A percentile compares a stretch with the other conserved stretches of the same genome.
Conservation (phyloP, 106 monocot genomes). For the Dendrobium nobile region DNA sequence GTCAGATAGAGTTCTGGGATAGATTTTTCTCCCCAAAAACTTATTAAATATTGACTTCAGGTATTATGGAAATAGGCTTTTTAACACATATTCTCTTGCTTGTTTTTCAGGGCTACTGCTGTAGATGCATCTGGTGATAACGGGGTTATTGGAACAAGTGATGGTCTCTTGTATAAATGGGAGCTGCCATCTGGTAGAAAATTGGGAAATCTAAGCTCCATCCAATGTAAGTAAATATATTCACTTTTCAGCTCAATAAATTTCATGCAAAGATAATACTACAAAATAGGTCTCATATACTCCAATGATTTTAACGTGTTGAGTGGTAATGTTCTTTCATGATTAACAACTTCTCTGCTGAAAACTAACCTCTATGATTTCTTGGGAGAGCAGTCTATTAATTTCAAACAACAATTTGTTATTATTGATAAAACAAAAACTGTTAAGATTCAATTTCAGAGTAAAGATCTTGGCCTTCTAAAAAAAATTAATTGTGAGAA, state of each 20-base stretch:
- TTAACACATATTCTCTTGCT: not conserved
- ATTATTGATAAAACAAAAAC: not conserved
- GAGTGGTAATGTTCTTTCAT: not conserved
- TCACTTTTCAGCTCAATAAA: slow-evolving; percentile 1
- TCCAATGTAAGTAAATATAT: slow-evolving; percentile 38
- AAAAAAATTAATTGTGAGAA: not conserved
- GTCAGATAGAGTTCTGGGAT: not conserved
- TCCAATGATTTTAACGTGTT: not conserved
- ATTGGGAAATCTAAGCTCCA: slow-evolving; percentile 22
- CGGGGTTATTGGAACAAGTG: slow-evolving; percentile 48
- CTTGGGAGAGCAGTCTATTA: not conserved
- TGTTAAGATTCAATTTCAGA: not conserved
- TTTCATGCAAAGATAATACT: not conserved
- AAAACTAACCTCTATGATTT: not conserved
- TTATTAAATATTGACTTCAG: not conserved
- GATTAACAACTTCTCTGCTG: not conserved
- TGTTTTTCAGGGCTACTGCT: slow-evolving; percentile 42
- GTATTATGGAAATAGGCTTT: not conserved
- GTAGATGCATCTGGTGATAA: slow-evolving; percentile 22
- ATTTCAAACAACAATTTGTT: not conserved
- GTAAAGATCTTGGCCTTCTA: not conserved
- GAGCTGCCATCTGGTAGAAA: slow-evolving; percentile 46
- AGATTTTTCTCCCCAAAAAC: not conserved
- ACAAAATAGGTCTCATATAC: not conserved
- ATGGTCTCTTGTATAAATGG: slow-evolving; percentile 59